Percentiles rank a stretch among this genome's conserved stretches.
These are phyloP conservation scores for Candolleomyces aberdarensis DNA, from an alignment of 768 basidiomycete species.

Conservation along the genomic window DNA sequence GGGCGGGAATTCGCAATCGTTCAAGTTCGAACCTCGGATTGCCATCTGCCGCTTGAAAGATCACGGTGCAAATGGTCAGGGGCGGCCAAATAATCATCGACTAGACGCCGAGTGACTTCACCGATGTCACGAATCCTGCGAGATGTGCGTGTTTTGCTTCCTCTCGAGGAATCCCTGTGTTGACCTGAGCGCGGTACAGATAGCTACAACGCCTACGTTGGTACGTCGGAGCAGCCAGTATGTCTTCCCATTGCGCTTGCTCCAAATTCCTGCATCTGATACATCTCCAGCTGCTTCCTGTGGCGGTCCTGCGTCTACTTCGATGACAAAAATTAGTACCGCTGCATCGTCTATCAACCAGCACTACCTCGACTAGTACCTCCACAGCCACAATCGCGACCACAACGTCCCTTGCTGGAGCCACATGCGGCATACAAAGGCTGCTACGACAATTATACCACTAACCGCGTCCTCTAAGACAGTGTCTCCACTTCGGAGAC, in stretches of 20 bases:
- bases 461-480: constrained; percentile 1
- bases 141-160: constrained; percentile 28
- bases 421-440: constrained; percentile 17
- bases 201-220: constrained; percentile 65
- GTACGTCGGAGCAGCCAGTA: constrained; percentile 49
- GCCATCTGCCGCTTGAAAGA: constrained; percentile 50
- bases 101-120: constrained; percentile 44
- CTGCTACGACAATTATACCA: constrained; percentile 15
- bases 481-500: constrained; percentile 5
- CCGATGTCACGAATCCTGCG: constrained; percentile 30
- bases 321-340: background rate
- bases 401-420: constrained; percentile 12
- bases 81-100: constrained; percentile 48
- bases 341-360: background rate
- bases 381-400: constrained; percentile 12
- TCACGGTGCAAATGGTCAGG: constrained; percentile 54
- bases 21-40: constrained; percentile 57
- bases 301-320: constrained; percentile 2
- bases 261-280: background rate
- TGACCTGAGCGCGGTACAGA: constrained; percentile 30
- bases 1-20: constrained; percentile 36
- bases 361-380: constrained; percentile 1
- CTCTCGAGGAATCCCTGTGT: background rate
- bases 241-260: constrained; percentile 10
- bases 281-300: background rate